These are phyloP conservation scores for Kitagawia praeruptora DNA, from an alignment of 129 eudicot genomes.

Conservation along the genomic window DNA sequence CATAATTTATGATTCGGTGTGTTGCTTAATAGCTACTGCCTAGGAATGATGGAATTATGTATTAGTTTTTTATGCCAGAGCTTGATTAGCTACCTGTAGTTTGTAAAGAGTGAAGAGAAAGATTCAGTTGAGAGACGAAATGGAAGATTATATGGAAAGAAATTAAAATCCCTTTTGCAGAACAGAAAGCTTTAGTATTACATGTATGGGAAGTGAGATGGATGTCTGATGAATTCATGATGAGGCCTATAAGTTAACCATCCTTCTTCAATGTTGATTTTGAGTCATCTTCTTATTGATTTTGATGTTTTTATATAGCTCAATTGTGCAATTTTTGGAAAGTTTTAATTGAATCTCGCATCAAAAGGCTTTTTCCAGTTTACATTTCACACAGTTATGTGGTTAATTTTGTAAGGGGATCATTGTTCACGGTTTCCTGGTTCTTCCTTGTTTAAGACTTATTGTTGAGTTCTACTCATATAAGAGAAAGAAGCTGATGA, in stretches of 20 bases:
- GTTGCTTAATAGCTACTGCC: background rate
- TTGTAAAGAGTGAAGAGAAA: background rate
- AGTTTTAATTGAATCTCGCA: background rate
- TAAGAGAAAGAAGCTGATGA: too few species aligned
- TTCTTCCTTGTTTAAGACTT: too few species aligned
- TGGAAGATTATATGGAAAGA: too few species aligned
- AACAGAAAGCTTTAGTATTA: background rate
- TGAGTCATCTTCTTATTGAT: background rate
- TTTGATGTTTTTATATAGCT: background rate
- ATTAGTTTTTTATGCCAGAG: background rate
- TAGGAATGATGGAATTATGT: background rate
- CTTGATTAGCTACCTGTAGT: background rate
- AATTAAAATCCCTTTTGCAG: too few species aligned
- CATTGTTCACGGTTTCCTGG: too few species aligned
- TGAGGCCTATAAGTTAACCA: background rate
- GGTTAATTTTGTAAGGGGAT: too few species aligned
- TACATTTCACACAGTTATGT: too few species aligned
- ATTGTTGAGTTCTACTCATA: too few species aligned
- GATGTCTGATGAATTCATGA: background rate
- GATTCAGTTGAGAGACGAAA: too few species aligned
- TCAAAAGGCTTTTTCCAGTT: background rate
- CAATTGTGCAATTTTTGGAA: background rate
- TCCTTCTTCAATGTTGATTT: background rate
- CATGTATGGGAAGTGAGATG: background rate
- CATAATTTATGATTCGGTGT: background rate